Base-by-base conservation (phyloP, 768 basidiomycete species). In the Gymnopilus dilepis region DNA sequence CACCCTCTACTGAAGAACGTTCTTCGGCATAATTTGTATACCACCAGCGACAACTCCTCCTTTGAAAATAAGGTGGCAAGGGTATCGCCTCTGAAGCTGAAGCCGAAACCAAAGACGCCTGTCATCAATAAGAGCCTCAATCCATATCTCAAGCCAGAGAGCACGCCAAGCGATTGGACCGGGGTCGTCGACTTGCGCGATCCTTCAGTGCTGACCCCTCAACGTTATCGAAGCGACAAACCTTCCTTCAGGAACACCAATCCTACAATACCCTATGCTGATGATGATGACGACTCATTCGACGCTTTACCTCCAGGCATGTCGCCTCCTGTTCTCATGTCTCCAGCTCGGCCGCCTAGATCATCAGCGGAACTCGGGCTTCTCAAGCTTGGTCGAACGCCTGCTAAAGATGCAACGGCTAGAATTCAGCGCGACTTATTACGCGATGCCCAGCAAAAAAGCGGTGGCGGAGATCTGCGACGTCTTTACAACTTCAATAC, bases 101-200 rank as follows among this genome's bases (percentile, higher is more conserved):
- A 74, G 66, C 70, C 70, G 33, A 87, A 87, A 67, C 74, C 77
- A 17, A 85, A 86, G 71, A 86, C 89, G 0, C 88, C 88, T 3
- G 72, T 82, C 9, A 72, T 84, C 19, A 73, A 80, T 19, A 86
- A 84, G 63, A 74, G 75, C 30, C 75, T 79, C 12, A 90, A 90
- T 59, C 86, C 88, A 1, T 87, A 89, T 69, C 79, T 91, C 6
- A 81, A 87, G 0, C 70, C 80, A 3, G 78, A 82, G 50, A 74
- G 76, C 2, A 71, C 81, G 6, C 82, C 87, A 2, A 73, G 76
- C 9, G 74, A 86, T 15, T 92, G 91, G 90, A 84, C 84, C 67
- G 91, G 91, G 9, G 74, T 94, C 33, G 88, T 93, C 33, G 85
- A 96, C 73, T 82, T 93, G 3, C 80, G 82, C 17, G 85, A 85